Conservation (phyloP, 1,139 yeast genomes). For the Lodderomyces beijingensis region DNA sequence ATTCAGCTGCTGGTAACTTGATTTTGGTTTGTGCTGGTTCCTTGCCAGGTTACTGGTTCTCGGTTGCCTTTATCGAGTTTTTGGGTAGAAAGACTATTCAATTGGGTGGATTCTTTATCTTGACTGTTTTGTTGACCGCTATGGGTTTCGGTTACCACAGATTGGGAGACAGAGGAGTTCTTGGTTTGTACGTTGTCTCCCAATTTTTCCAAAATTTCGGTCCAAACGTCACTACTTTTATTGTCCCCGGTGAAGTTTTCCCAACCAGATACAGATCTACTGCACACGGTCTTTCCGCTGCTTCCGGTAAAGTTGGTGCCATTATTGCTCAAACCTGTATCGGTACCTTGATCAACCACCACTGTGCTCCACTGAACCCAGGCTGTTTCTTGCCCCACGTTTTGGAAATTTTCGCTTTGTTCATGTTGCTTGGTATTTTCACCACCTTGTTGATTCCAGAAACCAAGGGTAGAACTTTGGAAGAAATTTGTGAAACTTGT, state of each 20-base stretch:
- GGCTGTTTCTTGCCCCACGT: slow-evolving; percentile 87
- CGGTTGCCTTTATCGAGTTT: slow-evolving; percentile 72
- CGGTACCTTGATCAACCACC: slow-evolving; percentile 78
- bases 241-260: slow-evolving; percentile 94
- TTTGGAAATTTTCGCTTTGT: slow-evolving; percentile 87
- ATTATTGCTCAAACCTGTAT: slow-evolving; percentile 88
- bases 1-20: slow-evolving; percentile 83
- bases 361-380: slow-evolving; percentile 53
- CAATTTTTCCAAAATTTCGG: slow-evolving; percentile 90
- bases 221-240: slow-evolving; percentile 94
- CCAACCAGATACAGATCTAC: slow-evolving; percentile 98
- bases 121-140: slow-evolving; percentile 64
- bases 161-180: slow-evolving; percentile 54
- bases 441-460: slow-evolving; percentile 73
- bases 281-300: slow-evolving; percentile 97
- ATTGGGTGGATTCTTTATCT: slow-evolving; percentile 63
- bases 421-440: slow-evolving; percentile 76
- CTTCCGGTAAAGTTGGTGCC: slow-evolving; percentile 94
- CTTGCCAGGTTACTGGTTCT: slow-evolving; percentile 84
- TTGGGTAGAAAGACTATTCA: slow-evolving; percentile 83
- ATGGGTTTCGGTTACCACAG: slow-evolving; percentile 80
- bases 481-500: slow-evolving; percentile 69
- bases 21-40: slow-evolving; percentile 89
- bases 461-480: slow-evolving; percentile 85
- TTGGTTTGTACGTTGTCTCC: slow-evolving; percentile 69